phyloP scores from a whole-genome alignment of 345 rosid species.

The Rhodamnia argentea region DNA sequence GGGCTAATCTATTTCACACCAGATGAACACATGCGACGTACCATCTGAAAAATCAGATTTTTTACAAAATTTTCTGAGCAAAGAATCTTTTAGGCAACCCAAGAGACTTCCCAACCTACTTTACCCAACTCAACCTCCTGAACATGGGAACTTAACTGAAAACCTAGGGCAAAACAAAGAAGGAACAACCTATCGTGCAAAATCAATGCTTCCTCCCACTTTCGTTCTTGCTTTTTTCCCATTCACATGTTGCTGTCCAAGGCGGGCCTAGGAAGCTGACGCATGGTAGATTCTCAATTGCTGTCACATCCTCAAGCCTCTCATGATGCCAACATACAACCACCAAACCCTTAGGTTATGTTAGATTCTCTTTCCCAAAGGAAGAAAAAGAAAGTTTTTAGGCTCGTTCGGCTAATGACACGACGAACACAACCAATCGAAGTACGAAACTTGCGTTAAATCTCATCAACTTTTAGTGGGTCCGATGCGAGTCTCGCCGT shows the following conservation, averaged over 20 bases:
- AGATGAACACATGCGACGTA: not conserved
- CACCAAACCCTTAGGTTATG: not conserved
- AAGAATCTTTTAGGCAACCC: not conserved
- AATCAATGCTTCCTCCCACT: not conserved
- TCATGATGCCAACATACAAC: constrained; percentile 3
- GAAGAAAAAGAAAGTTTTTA: not conserved
- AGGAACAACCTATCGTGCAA: not conserved
- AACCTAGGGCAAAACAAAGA: not conserved
- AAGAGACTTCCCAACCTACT: not conserved
- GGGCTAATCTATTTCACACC: not conserved
- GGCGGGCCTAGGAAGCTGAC: constrained; percentile 1
- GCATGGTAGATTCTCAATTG: not conserved
- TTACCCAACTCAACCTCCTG: not conserved
- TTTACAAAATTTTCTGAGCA: not conserved
- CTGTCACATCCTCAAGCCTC: not conserved
- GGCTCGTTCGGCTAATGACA: not conserved
- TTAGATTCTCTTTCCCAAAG: not conserved
- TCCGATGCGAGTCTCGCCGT: not conserved
- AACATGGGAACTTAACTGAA: not conserved
- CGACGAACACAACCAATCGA: not conserved
- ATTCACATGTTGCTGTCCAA: not conserved
- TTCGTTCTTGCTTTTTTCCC: not conserved
- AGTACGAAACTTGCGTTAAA: rapidly evolving
- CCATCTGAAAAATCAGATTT: not conserved
- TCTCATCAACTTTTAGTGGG: not conserved